These are phyloP conservation scores for Peronospora belbahrii DNA, from an alignment of 352 stramenopile species.

Conservation along the genomic window DNA sequence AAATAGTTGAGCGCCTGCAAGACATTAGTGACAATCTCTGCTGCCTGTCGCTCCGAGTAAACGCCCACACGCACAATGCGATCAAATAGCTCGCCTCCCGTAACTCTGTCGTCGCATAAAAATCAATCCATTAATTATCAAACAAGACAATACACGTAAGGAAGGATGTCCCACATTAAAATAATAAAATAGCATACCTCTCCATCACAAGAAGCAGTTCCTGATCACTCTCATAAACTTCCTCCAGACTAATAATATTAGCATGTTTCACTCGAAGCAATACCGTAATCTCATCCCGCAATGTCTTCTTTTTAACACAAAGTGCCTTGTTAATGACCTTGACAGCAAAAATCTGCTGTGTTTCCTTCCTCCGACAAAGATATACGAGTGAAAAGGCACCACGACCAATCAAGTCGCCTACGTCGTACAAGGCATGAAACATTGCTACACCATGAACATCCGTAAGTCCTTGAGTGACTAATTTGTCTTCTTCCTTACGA, in stretches of 20 bases:
- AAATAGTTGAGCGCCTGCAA: slow-evolving; percentile 66
- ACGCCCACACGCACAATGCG: slow-evolving; percentile 75
- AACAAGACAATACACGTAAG: neutral
- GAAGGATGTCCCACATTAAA: too few relatives aligned
- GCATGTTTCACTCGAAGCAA: slow-evolving; percentile 78
- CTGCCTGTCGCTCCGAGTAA: slow-evolving; percentile 74
- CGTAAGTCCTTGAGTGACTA: slow-evolving; percentile 78
- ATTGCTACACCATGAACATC: slow-evolving; percentile 75
- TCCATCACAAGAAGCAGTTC: slow-evolving; percentile 86
- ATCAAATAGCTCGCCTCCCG: slow-evolving; percentile 77
- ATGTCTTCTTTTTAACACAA: slow-evolving; percentile 80
- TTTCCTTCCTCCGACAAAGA: slow-evolving; percentile 71
- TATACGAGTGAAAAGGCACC: slow-evolving; percentile 84
- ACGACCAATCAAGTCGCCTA: slow-evolving; percentile 76
- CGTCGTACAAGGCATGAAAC: slow-evolving; percentile 87
- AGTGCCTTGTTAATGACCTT: slow-evolving; percentile 87
- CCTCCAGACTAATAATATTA: slow-evolving; percentile 84
- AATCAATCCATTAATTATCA: neutral
- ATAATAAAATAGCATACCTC: slow-evolving; percentile 25
- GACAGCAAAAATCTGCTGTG: slow-evolving; percentile 74
- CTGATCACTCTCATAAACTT: slow-evolving; percentile 82
- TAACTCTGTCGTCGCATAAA: slow-evolving; percentile 58
- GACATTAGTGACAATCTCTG: slow-evolving; percentile 67
- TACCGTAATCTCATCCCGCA: slow-evolving; percentile 84
- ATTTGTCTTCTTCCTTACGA: slow-evolving; percentile 75